These are phyloP conservation scores for Nevesoporus exiguus DNA, from an alignment of 768 basidiomycete species.

Conservation along the genomic window DNA sequence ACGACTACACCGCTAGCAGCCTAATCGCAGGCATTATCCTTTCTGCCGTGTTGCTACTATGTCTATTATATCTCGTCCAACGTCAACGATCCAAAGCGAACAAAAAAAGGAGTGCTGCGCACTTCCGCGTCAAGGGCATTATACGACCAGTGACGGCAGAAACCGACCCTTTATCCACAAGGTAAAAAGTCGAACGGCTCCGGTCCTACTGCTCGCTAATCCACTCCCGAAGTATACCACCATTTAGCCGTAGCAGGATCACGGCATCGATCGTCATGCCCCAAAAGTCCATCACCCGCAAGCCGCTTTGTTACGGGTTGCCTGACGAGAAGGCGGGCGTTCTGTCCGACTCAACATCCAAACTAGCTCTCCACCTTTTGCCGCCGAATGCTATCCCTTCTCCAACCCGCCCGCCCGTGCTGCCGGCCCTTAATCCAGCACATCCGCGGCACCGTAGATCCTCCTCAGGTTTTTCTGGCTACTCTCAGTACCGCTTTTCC, in stretches of 20 bases:
- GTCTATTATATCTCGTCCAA: constrained; percentile 35
- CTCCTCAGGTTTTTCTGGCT: constrained; percentile 35
- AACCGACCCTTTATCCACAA: background rate
- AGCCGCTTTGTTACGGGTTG: constrained; percentile 34
- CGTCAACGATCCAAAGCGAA: constrained; percentile 39
- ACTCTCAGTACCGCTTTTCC: constrained; percentile 31
- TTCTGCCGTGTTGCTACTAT: constrained; percentile 35
- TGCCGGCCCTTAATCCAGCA: constrained; percentile 21
- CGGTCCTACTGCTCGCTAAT: background rate
- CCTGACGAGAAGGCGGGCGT: constrained; percentile 42
- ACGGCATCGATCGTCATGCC: constrained; percentile 52
- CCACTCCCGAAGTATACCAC: constrained; percentile 9
- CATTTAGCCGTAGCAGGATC: constrained; percentile 44
- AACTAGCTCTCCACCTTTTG: constrained; percentile 24
- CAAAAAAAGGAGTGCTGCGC: constrained; percentile 37
- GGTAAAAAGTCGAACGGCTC: constrained; percentile 7
- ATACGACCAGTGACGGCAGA: constrained; percentile 9
- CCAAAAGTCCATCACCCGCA: constrained; percentile 40
- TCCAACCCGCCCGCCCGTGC: constrained; percentile 12
- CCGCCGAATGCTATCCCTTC: background rate
- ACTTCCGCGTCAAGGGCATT: constrained; percentile 28
- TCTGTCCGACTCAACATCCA: constrained; percentile 40
- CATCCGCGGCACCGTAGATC: constrained; percentile 31
- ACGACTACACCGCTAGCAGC: constrained; percentile 50
- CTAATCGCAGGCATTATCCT: constrained; percentile 18